Evolutionary conservation across 2,329 filamentous ascomycete species (phyloP).

Genomic region (Periconia digitata): DNA sequence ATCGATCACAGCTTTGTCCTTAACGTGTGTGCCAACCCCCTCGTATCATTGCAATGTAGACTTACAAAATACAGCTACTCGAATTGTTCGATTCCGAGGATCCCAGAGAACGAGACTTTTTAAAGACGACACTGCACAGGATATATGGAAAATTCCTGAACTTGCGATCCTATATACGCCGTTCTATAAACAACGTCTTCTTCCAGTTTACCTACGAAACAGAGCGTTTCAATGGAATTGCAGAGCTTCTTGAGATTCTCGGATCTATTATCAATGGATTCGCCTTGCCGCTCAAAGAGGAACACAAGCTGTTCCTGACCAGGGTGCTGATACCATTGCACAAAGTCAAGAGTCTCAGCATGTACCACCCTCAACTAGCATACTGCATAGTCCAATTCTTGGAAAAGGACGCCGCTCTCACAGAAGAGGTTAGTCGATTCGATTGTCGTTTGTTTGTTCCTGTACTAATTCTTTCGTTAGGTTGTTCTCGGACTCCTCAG

Average conservation of each 20-base stretch:
- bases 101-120: conserved; percentile 90
- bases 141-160: conserved; percentile 99
- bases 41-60: neutral
- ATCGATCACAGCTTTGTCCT: conserved; percentile 98
- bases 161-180: conserved; percentile 91
- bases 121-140: conserved; percentile 95
- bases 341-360: conserved; percentile 98
- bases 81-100: conserved; percentile 99
- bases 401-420: conserved; percentile 95
- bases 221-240: conserved; percentile 97
- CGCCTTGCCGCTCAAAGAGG: conserved; percentile 92
- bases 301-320: conserved; percentile 97
- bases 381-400: conserved; percentile 99
- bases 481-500: conserved; percentile 91
- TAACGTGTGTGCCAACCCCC: conserved; percentile 52
- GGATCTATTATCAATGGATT: conserved; percentile 99
- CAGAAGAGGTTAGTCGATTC: conserved; percentile 83
- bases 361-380: conserved; percentile 98
- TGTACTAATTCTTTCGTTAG: conserved; percentile 47
- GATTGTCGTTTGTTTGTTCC: conserved; percentile 3
- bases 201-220: conserved; percentile 99
- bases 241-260: conserved; percentile 92
- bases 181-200: conserved; percentile 99
- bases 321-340: conserved; percentile 89
- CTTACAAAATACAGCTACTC: conserved; percentile 63